Percentiles rank a stretch among this genome's conserved stretches.
Conservation (phyloP, 805 yeast genomes). For the Komagataella phaffii region DNA sequence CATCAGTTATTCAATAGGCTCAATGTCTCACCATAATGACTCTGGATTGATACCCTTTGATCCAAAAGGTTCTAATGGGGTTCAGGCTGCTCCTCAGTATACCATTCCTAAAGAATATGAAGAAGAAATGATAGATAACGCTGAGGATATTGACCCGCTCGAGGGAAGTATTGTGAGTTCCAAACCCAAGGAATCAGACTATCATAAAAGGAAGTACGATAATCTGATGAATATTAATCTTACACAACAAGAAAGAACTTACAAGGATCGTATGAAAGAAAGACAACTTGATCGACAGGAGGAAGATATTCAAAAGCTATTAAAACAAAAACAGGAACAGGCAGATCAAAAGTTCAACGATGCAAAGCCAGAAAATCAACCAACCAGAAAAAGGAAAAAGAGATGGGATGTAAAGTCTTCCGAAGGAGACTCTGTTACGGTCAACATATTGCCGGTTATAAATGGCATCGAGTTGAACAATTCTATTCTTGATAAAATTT, state of each 20-base stretch:
- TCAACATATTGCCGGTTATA: slow-evolving; percentile 12
- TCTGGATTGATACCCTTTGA: slow-evolving; percentile 3
- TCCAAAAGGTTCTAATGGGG: not conserved
- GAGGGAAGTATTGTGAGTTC: slow-evolving; percentile 14
- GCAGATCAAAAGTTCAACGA: slow-evolving; percentile 2
- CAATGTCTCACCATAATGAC: not conserved
- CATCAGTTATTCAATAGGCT: not conserved
- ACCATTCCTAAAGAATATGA: slow-evolving; percentile 7
- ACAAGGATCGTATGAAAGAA: slow-evolving; percentile 27
- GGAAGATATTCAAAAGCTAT: slow-evolving; percentile 12
- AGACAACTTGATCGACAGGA: slow-evolving; percentile 25
- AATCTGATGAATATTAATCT: slow-evolving; percentile 4
- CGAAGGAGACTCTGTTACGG: slow-evolving; percentile 11
- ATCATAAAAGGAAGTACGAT: slow-evolving; percentile 25
- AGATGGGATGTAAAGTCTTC: slow-evolving; percentile 33
- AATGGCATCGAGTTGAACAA: slow-evolving; percentile 27
- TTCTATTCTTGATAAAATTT: slow-evolving; percentile 28
- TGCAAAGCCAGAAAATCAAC: slow-evolving; percentile 1
- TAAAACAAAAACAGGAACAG: slow-evolving; percentile 7
- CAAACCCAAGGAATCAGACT: slow-evolving; percentile 28
- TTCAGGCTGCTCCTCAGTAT: slow-evolving; percentile 4
- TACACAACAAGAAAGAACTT: slow-evolving; percentile 12
- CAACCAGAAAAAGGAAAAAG: slow-evolving; percentile 11
- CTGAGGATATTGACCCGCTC: slow-evolving; percentile 11
- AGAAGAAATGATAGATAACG: slow-evolving; percentile 7